A percentile compares a stretch with the other conserved stretches of the same genome.
These are phyloP conservation scores for Eucalyptus caleyi DNA, from an alignment of 345 rosid species.

Conservation along the genomic window DNA sequence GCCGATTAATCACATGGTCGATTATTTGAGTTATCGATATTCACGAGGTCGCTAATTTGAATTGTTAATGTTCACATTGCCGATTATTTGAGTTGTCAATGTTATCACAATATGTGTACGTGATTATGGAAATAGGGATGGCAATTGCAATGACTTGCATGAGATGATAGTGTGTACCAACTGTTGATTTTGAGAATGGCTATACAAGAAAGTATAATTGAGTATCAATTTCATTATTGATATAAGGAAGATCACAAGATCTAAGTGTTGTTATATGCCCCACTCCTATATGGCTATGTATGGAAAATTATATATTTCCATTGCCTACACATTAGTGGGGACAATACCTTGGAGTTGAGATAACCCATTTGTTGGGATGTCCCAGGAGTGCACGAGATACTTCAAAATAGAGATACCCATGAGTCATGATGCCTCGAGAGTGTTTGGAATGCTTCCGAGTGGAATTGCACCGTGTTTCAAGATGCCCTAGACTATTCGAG, in stretches of 20 bases:
- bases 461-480: background rate
- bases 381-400: background rate
- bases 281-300: background rate
- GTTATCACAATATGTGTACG: background rate
- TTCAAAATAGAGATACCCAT: too few relatives aligned
- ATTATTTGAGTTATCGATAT: background rate
- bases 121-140: background rate
- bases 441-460: background rate
- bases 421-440: background rate
- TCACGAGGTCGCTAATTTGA: background rate
- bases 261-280: background rate
- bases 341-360: background rate
- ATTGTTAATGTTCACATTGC: background rate
- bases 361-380: background rate
- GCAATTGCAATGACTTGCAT: background rate
- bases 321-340: too few relatives aligned
- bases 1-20: background rate
- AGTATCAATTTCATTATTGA: background rate
- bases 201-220: too few relatives aligned
- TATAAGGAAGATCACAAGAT: background rate
- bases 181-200: background rate
- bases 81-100: background rate
- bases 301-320: background rate
- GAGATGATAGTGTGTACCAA: background rate
- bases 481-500: fast-evolving